phyloP scores from a whole-genome alignment of 768 basidiomycete species.

The Agaricus sinodeliciosus region DNA sequence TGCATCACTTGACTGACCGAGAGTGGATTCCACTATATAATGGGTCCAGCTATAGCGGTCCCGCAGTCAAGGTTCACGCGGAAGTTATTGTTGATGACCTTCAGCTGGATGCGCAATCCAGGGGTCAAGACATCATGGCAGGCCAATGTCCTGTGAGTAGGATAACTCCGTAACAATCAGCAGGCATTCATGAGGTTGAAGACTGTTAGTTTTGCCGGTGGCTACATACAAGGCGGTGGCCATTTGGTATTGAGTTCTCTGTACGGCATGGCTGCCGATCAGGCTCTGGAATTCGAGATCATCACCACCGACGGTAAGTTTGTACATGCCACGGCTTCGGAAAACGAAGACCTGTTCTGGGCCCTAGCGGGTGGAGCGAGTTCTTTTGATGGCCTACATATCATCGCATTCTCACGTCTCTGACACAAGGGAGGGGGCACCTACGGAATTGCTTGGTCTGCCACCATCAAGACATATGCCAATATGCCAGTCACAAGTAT shows the following conservation, averaged over 20 bases:
- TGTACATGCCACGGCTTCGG: conserved; percentile 28
- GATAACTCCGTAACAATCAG: background rate
- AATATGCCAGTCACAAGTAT: conserved; percentile 13
- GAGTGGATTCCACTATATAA: conserved; percentile 13
- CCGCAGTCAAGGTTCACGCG: conserved; percentile 17
- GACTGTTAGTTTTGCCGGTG: conserved; percentile 32
- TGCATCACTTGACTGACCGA: conserved; percentile 14
- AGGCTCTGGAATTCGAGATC: conserved; percentile 28
- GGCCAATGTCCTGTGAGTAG: conserved; percentile 15
- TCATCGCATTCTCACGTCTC: background rate
- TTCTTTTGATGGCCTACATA: background rate
- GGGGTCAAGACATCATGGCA: conserved; percentile 12
- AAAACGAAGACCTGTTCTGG: conserved; percentile 39
- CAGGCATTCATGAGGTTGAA: conserved; percentile 8
- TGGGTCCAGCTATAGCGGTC: conserved; percentile 13
- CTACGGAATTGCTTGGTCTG: conserved; percentile 11
- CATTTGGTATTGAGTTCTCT: conserved; percentile 18
- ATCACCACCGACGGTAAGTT: conserved; percentile 34
- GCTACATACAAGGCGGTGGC: conserved; percentile 35
- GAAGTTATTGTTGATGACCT: conserved; percentile 15
- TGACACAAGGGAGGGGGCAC: conserved; percentile 6
- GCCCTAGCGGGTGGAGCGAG: conserved; percentile 36
- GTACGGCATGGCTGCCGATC: conserved; percentile 22
- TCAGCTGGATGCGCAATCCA: conserved; percentile 10
- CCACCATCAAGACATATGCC: conserved; percentile 14